phyloP scores from a whole-genome alignment of 2,329 filamentous ascomycete species.

The Ophiostoma sp. region DNA sequence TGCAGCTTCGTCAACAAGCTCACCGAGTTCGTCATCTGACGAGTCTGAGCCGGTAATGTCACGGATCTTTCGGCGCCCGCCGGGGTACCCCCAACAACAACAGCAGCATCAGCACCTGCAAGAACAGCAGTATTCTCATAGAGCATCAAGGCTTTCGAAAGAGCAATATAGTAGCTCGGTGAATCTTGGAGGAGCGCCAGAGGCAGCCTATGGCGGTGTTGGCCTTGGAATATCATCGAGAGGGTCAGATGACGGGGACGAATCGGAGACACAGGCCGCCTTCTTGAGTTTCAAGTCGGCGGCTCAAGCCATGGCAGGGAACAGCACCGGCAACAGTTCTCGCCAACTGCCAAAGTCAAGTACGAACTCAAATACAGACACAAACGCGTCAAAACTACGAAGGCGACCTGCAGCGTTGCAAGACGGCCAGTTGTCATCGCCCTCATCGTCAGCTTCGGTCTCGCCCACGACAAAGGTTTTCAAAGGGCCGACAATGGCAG shows the following conservation, averaged over 20 bases:
- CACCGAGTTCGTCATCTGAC: slow-evolving; percentile 30
- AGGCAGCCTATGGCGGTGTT: slow-evolving; percentile 13
- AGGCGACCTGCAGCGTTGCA: neutral
- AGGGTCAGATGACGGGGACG: slow-evolving; percentile 44
- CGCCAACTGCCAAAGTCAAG: neutral
- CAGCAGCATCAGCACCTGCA: slow-evolving; percentile 24
- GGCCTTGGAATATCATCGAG: slow-evolving; percentile 19
- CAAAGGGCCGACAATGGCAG: slow-evolving; percentile 12
- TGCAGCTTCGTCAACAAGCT: slow-evolving; percentile 31
- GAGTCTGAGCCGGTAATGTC: slow-evolving; percentile 52
- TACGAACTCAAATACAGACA: neutral
- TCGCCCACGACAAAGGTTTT: slow-evolving; percentile 22
- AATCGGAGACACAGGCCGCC: slow-evolving; percentile 52
- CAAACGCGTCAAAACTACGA: neutral
- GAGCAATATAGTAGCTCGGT: neutral
- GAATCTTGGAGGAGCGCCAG: slow-evolving; percentile 28
- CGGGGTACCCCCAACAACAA: slow-evolving; percentile 39
- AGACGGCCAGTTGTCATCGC: neutral
- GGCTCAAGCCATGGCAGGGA: slow-evolving; percentile 18
- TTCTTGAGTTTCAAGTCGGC: slow-evolving; percentile 45
- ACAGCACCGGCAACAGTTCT: neutral
- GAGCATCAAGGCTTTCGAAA: slow-evolving; percentile 23
- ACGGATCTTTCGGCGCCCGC: slow-evolving; percentile 55
- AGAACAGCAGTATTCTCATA: slow-evolving; percentile 9
- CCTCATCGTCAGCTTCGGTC: slow-evolving; percentile 23